phyloP scores from a whole-genome alignment of 352 stramenopile genomes.

The Peronospora farinosa region DNA sequence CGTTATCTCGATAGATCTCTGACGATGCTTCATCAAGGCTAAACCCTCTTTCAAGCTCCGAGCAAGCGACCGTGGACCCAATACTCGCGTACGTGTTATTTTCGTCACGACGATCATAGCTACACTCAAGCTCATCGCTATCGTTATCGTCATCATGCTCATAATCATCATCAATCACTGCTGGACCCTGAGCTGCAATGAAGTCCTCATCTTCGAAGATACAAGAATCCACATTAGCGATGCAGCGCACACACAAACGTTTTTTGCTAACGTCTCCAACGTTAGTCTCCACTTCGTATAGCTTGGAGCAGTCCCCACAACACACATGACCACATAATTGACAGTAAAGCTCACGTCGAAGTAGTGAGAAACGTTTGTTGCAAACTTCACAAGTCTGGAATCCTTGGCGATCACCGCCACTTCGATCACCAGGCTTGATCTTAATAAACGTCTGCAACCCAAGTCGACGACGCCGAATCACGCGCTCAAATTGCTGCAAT shows the following conservation, averaged over 20 bases:
- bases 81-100: constrained; percentile 24
- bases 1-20: constrained; percentile 18
- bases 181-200: constrained; percentile 36
- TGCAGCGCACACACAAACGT: constrained; percentile 45
- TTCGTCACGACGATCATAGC: constrained; percentile 16
- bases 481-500: constrained; percentile 51
- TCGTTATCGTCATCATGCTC: constrained; percentile 17
- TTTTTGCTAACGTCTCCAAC: constrained; percentile 45
- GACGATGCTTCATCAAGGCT: constrained; percentile 21
- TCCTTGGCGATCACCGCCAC: constrained; percentile 10
- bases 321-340: constrained; percentile 51
- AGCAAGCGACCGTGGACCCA: constrained; percentile 23
- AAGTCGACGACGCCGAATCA: constrained; percentile 60
- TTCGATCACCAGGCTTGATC: constrained; percentile 15
- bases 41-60: constrained; percentile 19
- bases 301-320: constrained; percentile 46
- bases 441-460: constrained; percentile 62
- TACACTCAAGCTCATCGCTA: constrained; percentile 14
- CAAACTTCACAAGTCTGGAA: constrained; percentile 34
- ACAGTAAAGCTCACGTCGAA: constrained; percentile 46
- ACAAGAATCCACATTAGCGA: constrained; percentile 50
- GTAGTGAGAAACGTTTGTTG: constrained; percentile 40
- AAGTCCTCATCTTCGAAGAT: constrained; percentile 60
- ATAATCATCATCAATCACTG: constrained; percentile 29
- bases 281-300: constrained; percentile 46